Evolutionary conservation across 768 basidiomycete species (phyloP), one percentile per base, ranked within the genome.

Genomic region (Mycena alexandri): DNA sequence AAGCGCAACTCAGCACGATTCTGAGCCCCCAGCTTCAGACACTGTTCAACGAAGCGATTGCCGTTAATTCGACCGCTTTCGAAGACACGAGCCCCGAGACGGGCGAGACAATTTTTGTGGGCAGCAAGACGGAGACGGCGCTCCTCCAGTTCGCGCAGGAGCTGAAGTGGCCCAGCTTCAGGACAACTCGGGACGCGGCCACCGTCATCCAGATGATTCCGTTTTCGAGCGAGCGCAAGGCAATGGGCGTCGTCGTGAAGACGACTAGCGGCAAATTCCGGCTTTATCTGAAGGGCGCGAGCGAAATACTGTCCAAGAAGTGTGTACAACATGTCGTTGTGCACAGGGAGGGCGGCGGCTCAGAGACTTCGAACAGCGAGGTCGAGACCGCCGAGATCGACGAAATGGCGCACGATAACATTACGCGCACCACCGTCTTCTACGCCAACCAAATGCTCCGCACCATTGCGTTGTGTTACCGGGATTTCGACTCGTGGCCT

Each of bases 371-470:
- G 25, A 76, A 75, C 8, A 71, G 59, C n/a, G 70, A 74, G 0
- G 77, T 96, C 48, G 85, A 90, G 75, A 89, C 87, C 2, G 79
- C 76, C 64, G 77, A 77, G 1, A 94, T 98, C 63, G 89, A 89
- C 72, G 82, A 86, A 12, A 80, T 90, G 17, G 89, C 90, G 14
- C 83, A 84, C 65, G 91, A 92, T 74, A 98, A 98, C 75, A 94
- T 98, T 76, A 87, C 85, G 29, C 87, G 94, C 51, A 98, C 97
- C 16, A 98, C 96, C 79, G 96, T 97, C 71, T 97, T 98, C 79
- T 99, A 99, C 77, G 96, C 96, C 73, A 96, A 96, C 78, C 97
- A 99, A 81, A 93, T 90, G 14, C 89, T 98, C 12, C 89, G 97
- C 55, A 98, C 98, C 2, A 94, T 99, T 71, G 95, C 96, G 1